A percentile compares a stretch with the other conserved stretches of the same genome.
Evolutionary conservation across 2,329 filamentous ascomycete species (phyloP).

Genomic region (Aspergillus transmontanensis): DNA sequence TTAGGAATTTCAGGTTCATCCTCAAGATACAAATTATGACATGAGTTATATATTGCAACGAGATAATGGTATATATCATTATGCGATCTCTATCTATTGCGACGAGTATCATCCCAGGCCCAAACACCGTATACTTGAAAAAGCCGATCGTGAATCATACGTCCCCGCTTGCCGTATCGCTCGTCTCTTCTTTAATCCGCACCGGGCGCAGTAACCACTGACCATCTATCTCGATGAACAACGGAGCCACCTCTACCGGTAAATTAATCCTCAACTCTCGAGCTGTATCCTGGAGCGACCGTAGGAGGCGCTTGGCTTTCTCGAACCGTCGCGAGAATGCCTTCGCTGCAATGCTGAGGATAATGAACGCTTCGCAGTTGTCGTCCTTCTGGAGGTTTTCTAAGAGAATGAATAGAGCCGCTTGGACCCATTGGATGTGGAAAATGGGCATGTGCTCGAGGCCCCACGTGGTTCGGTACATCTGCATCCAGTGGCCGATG

Average conservation of each 20-base stretch:
- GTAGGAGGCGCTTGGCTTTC: slow-evolving; percentile 8
- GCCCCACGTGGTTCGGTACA: slow-evolving; percentile 32
- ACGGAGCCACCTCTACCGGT: slow-evolving; percentile 23
- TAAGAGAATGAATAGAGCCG: slow-evolving; percentile 32
- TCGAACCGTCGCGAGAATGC: slow-evolving; percentile 29
- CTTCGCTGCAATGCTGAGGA: slow-evolving; percentile 25
- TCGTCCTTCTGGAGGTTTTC: slow-evolving; percentile 23
- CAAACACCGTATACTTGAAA: not conserved
- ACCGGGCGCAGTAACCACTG: not conserved
- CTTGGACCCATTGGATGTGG: slow-evolving; percentile 33
- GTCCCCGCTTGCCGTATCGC: not conserved
- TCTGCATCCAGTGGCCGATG: slow-evolving; percentile 28
- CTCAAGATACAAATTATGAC: too few relatives aligned
- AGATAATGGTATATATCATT: not conserved
- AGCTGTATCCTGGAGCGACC: slow-evolving; percentile 23
- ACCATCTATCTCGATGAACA: slow-evolving; percentile 22
- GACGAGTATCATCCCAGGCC: not conserved
- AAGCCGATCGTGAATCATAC: not conserved
- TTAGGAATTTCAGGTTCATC: too few relatives aligned
- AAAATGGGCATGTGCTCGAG: slow-evolving; percentile 35
- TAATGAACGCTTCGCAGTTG: slow-evolving; percentile 29
- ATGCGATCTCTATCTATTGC: not conserved
- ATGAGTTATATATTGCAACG: not conserved
- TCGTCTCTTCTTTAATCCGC: not conserved
- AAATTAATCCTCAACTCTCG: slow-evolving; percentile 21